phyloP scores from a whole-genome alignment of 2,329 filamentous ascomycete genomes.

The Aspergillus japonicus region DNA sequence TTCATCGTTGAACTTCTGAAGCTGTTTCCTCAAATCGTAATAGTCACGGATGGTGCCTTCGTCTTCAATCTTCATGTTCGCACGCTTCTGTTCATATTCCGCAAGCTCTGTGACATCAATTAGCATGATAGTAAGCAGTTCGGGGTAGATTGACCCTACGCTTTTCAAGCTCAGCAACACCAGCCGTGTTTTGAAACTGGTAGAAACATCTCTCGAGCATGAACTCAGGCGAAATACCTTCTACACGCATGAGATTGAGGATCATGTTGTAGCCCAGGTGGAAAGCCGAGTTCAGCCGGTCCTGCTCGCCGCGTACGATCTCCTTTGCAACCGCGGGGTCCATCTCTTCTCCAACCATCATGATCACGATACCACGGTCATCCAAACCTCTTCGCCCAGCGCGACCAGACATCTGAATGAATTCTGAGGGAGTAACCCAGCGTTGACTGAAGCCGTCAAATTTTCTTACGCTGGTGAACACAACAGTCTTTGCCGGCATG shows the following conservation, averaged over 20 bases:
- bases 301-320: conserved; percentile 94
- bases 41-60: conserved; percentile 91
- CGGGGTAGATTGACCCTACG: conserved; percentile 32
- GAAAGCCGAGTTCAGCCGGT: conserved; percentile 96
- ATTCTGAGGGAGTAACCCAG: conserved; percentile 90
- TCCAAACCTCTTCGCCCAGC: conserved; percentile 96
- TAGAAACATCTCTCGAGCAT: conserved; percentile 99
- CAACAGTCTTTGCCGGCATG: conserved; percentile 98
- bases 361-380: conserved; percentile 96
- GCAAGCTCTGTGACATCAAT: conserved; percentile 60
- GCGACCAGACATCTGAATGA: conserved; percentile 98
- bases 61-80: conserved; percentile 74
- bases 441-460: conserved; percentile 80
- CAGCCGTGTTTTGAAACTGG: conserved; percentile 94
- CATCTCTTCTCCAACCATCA: conserved; percentile 98
- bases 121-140: conserved; percentile 19
- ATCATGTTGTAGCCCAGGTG: conserved; percentile 99
- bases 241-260: conserved; percentile 91
- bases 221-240: conserved; percentile 96
- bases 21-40: conserved; percentile 81
- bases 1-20: conserved; percentile 80
- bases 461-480: conserved; percentile 96
- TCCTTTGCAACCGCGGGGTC: conserved; percentile 91
- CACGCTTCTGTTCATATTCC: conserved; percentile 72
- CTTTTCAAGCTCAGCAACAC: conserved; percentile 78